Evolutionary conservation across 164 flowering plant species (phyloP).

Genomic region (Nymphaea thermarum): DNA sequence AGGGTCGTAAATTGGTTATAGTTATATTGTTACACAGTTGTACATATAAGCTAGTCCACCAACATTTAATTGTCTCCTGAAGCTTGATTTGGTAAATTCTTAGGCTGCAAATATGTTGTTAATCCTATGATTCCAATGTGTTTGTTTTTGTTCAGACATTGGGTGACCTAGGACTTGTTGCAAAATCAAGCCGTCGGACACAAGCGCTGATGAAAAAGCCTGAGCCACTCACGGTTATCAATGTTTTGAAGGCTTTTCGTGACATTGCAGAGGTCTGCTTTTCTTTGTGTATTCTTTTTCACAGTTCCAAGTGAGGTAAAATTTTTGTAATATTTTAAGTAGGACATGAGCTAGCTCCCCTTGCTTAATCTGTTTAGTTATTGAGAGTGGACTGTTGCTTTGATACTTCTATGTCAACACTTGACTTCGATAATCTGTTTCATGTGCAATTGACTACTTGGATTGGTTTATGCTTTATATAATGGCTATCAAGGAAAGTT

Average conservation of each 20-base stretch:
- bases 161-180: slow-evolving; percentile 96
- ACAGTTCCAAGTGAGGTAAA: neutral
- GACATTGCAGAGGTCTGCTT: slow-evolving; percentile 68
- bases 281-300: neutral
- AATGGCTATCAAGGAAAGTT: too few relatives aligned
- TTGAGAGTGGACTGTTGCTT: neutral
- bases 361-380: neutral
- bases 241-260: slow-evolving; percentile 78
- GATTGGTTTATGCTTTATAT: too few relatives aligned
- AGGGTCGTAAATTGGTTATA: too few relatives aligned
- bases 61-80: too few relatives aligned
- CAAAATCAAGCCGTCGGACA: slow-evolving; percentile 80
- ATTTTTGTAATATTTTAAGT: neutral
- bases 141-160: slow-evolving; percentile 26
- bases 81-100: too few relatives aligned
- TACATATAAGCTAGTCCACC: too few relatives aligned
- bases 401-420: too few relatives aligned
- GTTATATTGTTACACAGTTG: too few relatives aligned
- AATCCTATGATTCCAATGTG: neutral
- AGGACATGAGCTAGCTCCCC: neutral
- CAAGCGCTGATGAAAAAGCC: slow-evolving; percentile 76
- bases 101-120: too few relatives aligned
- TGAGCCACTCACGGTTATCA: slow-evolving; percentile 55
- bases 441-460: too few relatives aligned
- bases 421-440: too few relatives aligned